Conservation (phyloP, 257 asterid species). For the Echites panduratus region DNA sequence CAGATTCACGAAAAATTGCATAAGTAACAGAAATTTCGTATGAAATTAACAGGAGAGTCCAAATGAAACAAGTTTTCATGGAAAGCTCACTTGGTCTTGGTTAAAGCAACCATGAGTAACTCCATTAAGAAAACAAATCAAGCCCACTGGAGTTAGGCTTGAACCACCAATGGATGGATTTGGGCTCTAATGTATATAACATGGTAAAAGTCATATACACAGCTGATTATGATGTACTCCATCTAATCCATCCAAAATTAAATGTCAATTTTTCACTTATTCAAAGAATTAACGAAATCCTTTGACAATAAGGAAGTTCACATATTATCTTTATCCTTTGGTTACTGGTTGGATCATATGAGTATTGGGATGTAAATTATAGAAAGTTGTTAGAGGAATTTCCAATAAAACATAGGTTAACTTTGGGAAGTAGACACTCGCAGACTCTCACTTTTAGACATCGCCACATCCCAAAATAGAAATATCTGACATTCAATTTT, state of each 20-base stretch:
- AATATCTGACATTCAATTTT: not conserved
- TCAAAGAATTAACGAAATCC: too few species aligned
- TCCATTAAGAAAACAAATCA: not conserved
- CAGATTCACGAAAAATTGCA: not conserved
- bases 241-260: too few species aligned
- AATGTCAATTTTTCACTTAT: too few species aligned
- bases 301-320: too few species aligned
- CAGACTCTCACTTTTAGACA: not conserved
- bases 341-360: too few species aligned
- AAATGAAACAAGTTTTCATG: too few species aligned
- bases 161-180: not conserved
- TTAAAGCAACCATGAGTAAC: not conserved
- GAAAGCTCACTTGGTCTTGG: not conserved
- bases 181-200: too few species aligned
- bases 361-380: too few species aligned
- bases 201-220: not conserved
- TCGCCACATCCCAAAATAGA: not conserved
- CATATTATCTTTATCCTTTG: too few species aligned
- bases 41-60: not conserved
- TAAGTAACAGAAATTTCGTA: not conserved
- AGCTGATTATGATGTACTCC: not conserved
- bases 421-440: not conserved
- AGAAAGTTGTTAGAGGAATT: not conserved
- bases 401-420: too few species aligned
- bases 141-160: not conserved